Evolutionary conservation across 495 filamentous ascomycete genomes (phyloP), one percentile per base, ranked within the genome.

Genomic region (Trichoderma orchidacearum): DNA sequence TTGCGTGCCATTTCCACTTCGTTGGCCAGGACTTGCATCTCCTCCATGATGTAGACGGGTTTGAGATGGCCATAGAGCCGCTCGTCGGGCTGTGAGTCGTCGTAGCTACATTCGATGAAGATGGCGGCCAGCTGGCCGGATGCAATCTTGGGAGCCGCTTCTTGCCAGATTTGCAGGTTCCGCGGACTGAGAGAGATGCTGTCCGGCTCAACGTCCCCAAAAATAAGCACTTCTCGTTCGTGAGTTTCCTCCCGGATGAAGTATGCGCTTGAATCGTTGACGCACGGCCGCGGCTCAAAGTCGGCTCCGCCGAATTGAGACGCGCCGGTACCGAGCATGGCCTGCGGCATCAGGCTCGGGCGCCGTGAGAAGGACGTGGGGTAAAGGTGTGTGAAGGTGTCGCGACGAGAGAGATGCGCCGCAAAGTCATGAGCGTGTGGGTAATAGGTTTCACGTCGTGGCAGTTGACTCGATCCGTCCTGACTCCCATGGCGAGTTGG

Each of bases 151-250:
- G 83, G 84, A 0, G 90, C 94, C 1, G 92, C 91, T 61, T 89
- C 83, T 48, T 76, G 73, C 93, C 93, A 98, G 11, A 97, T 82
- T 9, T 71, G 74, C 31, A 69, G 72, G 60, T 89, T 98, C 30
- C 89, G 83, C n/a, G 90, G 88, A 3, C 80, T 82, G 3, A 89
- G 67, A 0, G 89, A 92, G 48, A 96, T 68, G 9, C 82, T 82
- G 65, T 98, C 93, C 8, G 93, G 91, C 64, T 98, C 93, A 32
- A 97, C 85, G 62, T 98, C 93, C 36, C 93, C 93, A 65, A 95
- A 97, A 56, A 98, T 84, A 45, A 98, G 80, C 25, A 96, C 79
- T 70, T 96, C 90, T 38, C 75, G 74, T 1, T 83, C 80, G 0
- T 81, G 85, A 0, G 68, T 58, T 17, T 83, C 73, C 54, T 90